Evolutionary conservation across 768 basidiomycete genomes (phyloP), one percentile per base, ranked within the genome.

Genomic region (Trametes elegans): DNA sequence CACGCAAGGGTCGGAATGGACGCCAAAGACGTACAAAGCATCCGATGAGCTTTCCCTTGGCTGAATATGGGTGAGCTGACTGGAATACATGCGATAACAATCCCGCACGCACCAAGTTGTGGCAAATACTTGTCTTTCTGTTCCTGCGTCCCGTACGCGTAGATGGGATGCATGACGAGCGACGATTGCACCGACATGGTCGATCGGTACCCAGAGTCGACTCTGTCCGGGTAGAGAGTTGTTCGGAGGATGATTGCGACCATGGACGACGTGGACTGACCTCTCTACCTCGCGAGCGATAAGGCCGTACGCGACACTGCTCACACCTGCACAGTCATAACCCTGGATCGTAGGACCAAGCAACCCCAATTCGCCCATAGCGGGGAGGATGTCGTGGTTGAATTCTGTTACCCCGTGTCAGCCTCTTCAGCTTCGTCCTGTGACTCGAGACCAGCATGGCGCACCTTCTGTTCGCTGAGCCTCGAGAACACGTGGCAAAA

Each of bases 131-230:
- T 88, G 64, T 93, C 88, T 73, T 94, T 95, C 72, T 98, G 93
- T 28, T 81, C 84, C 28, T 93, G 86, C 0, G 87, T 82, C 2
- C 96, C 96, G 68, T 94, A 98, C 64, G 89, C 85, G 66, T 89
- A 73, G 62, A 93, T 90, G 8, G 87, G 94, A 66, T 96, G 92
- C 95, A 99, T 99, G 11, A 96, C 93, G 24, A 99, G 82, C 18
- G 93, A 95, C 0, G 90, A 93, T 70, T 98, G 96, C 3, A 98
- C 96, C 16, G 94, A 97, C 59, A 93, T 85, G 3, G 87, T 95
- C 5, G 92, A 95, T 23, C 96, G 89, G 66, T 97, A 98, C 0
- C 96, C 96, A 2, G 95, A 98, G 68, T 99, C 96, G 34, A 98
- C 85, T 58, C 95, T 93, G 62, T 28, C 2, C 14, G 24, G n/a